A percentile compares a stretch with the other conserved stretches of the same genome.
These are phyloP conservation scores for Cupressus sempervirens DNA, from an alignment of 75 land plant genomes.

Conservation along the genomic window DNA sequence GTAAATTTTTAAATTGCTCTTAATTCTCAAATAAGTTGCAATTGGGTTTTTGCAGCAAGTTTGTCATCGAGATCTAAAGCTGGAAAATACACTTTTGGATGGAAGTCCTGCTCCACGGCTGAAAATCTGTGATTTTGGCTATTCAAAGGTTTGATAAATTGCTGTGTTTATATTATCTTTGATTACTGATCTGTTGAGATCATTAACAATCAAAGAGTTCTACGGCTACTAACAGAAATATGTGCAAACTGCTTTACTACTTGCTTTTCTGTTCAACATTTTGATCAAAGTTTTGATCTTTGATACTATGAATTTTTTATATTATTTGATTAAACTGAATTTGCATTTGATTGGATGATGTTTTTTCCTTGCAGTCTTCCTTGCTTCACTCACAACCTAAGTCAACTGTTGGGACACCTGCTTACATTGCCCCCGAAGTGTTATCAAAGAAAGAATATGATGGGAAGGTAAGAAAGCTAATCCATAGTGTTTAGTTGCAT, in stretches of 20 bases:
- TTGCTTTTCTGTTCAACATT: constrained; percentile 1
- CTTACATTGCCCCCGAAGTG: constrained; percentile 50
- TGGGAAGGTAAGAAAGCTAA: constrained; percentile 24
- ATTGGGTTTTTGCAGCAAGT: constrained; percentile 34
- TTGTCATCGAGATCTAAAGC: constrained; percentile 74
- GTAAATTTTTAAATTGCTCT: background rate
- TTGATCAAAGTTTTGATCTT: constrained; percentile 3
- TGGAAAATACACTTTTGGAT: constrained; percentile 72
- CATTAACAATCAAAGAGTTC: background rate
- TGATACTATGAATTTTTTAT: background rate
- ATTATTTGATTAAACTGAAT: background rate
- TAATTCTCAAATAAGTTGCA: background rate
- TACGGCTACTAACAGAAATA: background rate
- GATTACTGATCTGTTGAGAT: constrained; percentile 1
- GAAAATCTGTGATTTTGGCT: constrained; percentile 83
- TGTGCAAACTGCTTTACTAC: background rate
- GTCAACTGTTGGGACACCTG: constrained; percentile 46
- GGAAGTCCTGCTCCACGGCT: constrained; percentile 71
- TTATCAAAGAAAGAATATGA: constrained; percentile 34
- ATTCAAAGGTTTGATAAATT: constrained; percentile 48
- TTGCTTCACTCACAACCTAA: constrained; percentile 39
- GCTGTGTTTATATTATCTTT: background rate
- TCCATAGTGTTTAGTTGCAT: background rate
- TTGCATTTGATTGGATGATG: background rate
- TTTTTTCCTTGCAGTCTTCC: constrained; percentile 24